A percentile compares a stretch with the other conserved stretches of the same genome.
Conservation (phyloP, 192 early-diverging fungal genomes). For the Pecoramyces ruminantium region DNA sequence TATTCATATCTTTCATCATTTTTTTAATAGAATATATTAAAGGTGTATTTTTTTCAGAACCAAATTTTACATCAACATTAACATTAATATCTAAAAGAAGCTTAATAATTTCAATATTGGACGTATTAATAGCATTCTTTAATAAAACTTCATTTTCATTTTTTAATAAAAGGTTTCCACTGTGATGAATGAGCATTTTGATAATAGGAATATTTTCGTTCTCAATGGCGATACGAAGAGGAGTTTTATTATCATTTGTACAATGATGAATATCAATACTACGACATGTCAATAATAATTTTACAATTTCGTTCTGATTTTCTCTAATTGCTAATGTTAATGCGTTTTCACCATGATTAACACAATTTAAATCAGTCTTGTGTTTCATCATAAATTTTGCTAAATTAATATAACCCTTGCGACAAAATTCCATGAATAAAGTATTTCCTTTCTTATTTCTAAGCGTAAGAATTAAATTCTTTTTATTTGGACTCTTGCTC, state of each 20-base stretch:
- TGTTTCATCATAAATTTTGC: neutral
- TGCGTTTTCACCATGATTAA: neutral
- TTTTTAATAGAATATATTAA: neutral
- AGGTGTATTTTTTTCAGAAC: neutral
- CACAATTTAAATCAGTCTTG: neutral
- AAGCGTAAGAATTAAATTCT: neutral
- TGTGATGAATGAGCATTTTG: neutral
- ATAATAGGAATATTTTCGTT: neutral
- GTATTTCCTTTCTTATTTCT: neutral
- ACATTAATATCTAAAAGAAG: neutral
- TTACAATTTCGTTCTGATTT: neutral
- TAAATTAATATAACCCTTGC: neutral
- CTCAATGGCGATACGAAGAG: neutral
- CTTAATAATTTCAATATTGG: neutral
- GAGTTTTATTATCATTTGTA: neutral
- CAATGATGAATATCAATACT: neutral
- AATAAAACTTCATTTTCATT: neutral
- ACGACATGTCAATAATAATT: neutral
- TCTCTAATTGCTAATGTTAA: neutral
- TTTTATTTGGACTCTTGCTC: neutral
- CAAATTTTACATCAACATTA: neutral
- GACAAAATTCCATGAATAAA: neutral
- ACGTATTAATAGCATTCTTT: neutral
- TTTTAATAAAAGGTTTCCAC: neutral
- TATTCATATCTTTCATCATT: neutral